Base-by-base conservation (phyloP, 768 basidiomycete genomes). In the Podaxis sp. region DNA sequence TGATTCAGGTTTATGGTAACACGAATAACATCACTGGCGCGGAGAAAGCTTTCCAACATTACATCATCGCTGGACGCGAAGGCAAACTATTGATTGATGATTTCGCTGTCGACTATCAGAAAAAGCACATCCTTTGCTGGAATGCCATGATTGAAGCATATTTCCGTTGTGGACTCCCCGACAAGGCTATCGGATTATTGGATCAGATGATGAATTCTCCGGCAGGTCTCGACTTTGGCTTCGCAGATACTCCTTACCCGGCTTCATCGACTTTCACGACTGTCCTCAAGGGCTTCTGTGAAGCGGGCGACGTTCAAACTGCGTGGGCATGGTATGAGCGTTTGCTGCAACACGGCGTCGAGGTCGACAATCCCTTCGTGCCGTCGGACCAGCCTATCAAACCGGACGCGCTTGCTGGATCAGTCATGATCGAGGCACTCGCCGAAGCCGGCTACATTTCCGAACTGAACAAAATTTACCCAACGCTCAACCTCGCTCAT, bases 141-240 rank as follows among this genome's bases (percentile, higher is more conserved):
- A 90, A 91, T 64, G 76, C 81, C 66, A 91, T 93, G 87, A 84
- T 95, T 37, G 79, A 85, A 51, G 80, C 86, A 0, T 88, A 90
- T 71, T 88, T 95, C 77, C 79, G 76, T 40, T 80, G 76, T 40
- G 85, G 85, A 1, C 73, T 84, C 54, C 79, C 88, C 0, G 84
- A 83, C 21, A 82, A 80, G 48, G 93, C 86, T 7, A 67, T 93
- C 9, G 82, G 71, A 23, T 71, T 94, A 2, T 73, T 95, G 44
- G 85, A 89, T 58, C 72, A 79, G 63, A 93, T 94, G 89, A 74
- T 93, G 71, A 77, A 82, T 59, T 74, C 81, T 0, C 59, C 72
- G 6, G 65, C 76, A 0, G 73, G 77, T 18, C 67, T 71, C 6
- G 61, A 66, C 1, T 79, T 80, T 44, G 65, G 65, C 16, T 60